Conservation (phyloP, 345 rosid species). For the Syzygium jambos region DNA sequence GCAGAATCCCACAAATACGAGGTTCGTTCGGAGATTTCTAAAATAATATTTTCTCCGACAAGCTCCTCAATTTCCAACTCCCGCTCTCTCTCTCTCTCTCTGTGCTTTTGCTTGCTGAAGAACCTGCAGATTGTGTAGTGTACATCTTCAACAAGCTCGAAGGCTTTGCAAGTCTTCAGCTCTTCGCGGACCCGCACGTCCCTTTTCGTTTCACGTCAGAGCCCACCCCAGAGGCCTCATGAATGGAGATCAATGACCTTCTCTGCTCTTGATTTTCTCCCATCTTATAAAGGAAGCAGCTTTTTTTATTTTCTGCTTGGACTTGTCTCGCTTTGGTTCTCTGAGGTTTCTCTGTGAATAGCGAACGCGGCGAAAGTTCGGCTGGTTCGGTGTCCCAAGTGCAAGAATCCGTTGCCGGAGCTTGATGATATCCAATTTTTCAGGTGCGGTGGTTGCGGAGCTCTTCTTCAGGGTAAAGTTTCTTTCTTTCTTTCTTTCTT, state of each 20-base stretch:
- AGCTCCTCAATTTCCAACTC: too few relatives aligned
- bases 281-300: not conserved
- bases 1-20: too few relatives aligned
- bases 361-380: constrained; percentile 51
- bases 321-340: constrained; percentile 5
- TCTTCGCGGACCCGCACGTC: not conserved
- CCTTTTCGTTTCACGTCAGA: not conserved
- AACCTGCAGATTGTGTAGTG: not conserved
- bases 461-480: constrained; percentile 77
- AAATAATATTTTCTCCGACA: too few relatives aligned
- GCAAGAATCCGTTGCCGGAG: constrained; percentile 80
- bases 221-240: not conserved
- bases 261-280: not conserved
- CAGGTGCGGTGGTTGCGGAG: constrained; percentile 92
- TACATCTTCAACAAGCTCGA: not conserved
- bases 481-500: not conserved
- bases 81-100: not conserved
- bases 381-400: constrained; percentile 89
- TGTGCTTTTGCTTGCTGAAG: not conserved
- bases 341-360: constrained; percentile 20
- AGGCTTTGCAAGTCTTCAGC: not conserved
- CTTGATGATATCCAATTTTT: constrained; percentile 69
- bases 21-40: too few relatives aligned
- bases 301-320: not conserved
- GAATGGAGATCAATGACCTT: not conserved